Conservation (phyloP, 192 early-diverging fungal genomes). For the Rhizoclosmatium sp. region DNA sequence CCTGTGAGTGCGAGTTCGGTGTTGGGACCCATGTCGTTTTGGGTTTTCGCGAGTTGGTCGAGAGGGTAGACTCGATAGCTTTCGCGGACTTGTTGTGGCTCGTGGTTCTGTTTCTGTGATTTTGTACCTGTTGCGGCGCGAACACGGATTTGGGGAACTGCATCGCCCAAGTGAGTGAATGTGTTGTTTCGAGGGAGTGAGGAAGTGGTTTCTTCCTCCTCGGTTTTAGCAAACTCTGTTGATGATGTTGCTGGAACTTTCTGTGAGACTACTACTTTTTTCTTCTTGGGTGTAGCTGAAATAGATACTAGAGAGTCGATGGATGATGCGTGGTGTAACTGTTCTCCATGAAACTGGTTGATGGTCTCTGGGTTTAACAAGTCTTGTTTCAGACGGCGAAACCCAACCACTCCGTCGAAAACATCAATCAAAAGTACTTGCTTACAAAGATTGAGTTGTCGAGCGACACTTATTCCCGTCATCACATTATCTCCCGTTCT, state of each 20-base stretch:
- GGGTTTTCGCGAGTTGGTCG: slow-evolving; percentile 34
- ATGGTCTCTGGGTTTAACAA: slow-evolving; percentile 14
- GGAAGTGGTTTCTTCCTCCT: neutral
- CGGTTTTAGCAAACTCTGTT: neutral
- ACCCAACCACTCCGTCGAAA: slow-evolving; percentile 40
- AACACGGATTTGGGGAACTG: slow-evolving; percentile 27
- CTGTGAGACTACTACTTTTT: neutral
- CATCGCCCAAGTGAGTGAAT: neutral
- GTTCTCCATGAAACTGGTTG: neutral
- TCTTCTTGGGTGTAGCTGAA: neutral
- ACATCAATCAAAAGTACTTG: slow-evolving; percentile 72
- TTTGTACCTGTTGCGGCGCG: slow-evolving; percentile 5
- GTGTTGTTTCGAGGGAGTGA: neutral
- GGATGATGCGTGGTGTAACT: slow-evolving; percentile 5
- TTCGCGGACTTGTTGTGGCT: slow-evolving; percentile 20
- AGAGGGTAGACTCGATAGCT: slow-evolving; percentile 30
- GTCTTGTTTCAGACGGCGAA: slow-evolving; percentile 27
- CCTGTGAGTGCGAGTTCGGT: slow-evolving; percentile 77
- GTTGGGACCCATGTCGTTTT: slow-evolving; percentile 1
- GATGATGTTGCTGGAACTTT: neutral
- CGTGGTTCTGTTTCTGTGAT: neutral
- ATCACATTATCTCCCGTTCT: slow-evolving; percentile 82
- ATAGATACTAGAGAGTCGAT: slow-evolving; percentile 11
- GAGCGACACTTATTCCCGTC: slow-evolving; percentile 77
- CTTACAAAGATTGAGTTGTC: slow-evolving; percentile 64